Base-by-base conservation (phyloP, 176 grass and related monocot species). In the Puccinellia tenuiflora region DNA sequence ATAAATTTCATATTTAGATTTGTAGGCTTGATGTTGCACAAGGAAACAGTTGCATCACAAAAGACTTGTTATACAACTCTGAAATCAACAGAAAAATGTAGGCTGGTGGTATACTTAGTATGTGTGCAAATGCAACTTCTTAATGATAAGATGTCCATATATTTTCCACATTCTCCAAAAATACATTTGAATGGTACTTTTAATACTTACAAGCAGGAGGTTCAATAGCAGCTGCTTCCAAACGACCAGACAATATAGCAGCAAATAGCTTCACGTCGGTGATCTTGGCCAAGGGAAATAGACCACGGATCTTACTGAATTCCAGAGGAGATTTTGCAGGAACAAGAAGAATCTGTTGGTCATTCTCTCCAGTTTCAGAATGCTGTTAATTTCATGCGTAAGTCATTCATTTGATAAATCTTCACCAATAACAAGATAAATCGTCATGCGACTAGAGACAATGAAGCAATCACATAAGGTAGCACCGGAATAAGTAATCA, bases 121-220 rank as follows among this genome's bases (percentile, higher is more conserved):
- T 60, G 28, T 60, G 28, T 60, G 56, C 35, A 38, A 38, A 38
- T 38, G 33, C 55, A 2, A 59, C 55, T 59, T n/a, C 55, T 25
- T 25, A 59, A 14, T 63, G 37, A n/a, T n/a, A 34, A 34, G 33
- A 34, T 34, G 33, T 34, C 33, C 33, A 34, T 2, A 34, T 34
- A 34, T 34, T 34, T 34, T 34, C 3, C 4, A 34, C 4, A 4
- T 34, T 34, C 33, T 34, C 33, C 33, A 34, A 34, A 34, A 34
- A 34, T 2, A 34, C 4, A 34, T 34, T n/a, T n/a, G 33, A 34
- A 34, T 34, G 33, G 28, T 39, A 52, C 57, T 63, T 39, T 31
- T 31, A 57, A 48, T 83, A 81, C 90, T 94, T 90, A 97, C 95
- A 97, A 82, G 95, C 74, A 77, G 92, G 90, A 73, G 86, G 95